phyloP scores from a whole-genome alignment of 2,329 filamentous ascomycete species.

The Apiospora kogelbergensis region DNA sequence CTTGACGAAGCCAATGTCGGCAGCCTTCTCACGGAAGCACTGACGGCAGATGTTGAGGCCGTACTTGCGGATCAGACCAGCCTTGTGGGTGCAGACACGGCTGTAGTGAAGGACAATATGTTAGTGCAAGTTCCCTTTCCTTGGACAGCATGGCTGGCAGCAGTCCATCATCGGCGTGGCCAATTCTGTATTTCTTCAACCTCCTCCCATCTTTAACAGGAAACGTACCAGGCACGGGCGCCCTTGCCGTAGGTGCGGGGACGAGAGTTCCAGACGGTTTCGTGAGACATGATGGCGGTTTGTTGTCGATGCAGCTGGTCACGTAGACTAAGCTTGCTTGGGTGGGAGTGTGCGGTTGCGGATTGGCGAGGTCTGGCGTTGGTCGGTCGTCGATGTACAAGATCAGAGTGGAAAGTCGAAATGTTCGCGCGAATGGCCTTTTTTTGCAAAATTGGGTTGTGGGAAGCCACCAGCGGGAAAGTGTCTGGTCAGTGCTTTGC shows the following conservation, averaged over 20 bases:
- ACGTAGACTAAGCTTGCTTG: slow-evolving; percentile 5
- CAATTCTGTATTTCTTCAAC: slow-evolving; percentile 2
- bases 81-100: slow-evolving; percentile 83
- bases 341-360: slow-evolving; percentile 4
- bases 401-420: slow-evolving; percentile 7
- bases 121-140: slow-evolving; percentile 24
- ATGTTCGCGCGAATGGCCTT: slow-evolving; percentile 5
- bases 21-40: slow-evolving; percentile 74
- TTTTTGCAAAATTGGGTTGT: slow-evolving; percentile 11
- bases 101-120: slow-evolving; percentile 34
- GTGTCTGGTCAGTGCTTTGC: slow-evolving; percentile 1
- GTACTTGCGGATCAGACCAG: slow-evolving; percentile 99
- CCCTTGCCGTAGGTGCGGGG: slow-evolving; percentile 98
- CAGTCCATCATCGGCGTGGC: slow-evolving; percentile 10
- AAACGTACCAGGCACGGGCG: slow-evolving; percentile 83
- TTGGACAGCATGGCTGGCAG: not conserved
- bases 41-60: slow-evolving; percentile 86
- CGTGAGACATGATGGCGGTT: slow-evolving; percentile 65
- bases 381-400: slow-evolving; percentile 6
- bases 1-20: slow-evolving; percentile 75
- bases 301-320: slow-evolving; percentile 24
- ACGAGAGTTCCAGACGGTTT: slow-evolving; percentile 99
- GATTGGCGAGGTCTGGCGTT: slow-evolving; percentile 7
- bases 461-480: slow-evolving; percentile 1
- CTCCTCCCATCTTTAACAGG: slow-evolving; percentile 12